Evolutionary conservation across 208 protist species (phyloP), one percentile per base, ranked within the genome.

Genomic region (Crithidia acanthocephali): DNA sequence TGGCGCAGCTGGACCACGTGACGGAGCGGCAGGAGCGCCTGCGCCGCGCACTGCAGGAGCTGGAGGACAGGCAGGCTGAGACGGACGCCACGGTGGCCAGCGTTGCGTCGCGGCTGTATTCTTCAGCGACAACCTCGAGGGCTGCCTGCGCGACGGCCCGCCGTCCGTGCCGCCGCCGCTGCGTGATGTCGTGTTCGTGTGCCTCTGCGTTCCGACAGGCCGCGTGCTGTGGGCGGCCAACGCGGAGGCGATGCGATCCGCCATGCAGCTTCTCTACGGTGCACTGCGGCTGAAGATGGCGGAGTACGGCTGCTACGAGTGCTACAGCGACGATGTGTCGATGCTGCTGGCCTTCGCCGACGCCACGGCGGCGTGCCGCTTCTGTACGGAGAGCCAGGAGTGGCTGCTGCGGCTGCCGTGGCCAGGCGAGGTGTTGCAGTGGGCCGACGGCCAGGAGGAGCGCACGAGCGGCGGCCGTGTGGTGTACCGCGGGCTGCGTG

Each of bases 301-400:
- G 2, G 72, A 94, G 80, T 94, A 96, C 61, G 91, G 87, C 23
- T 86, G 73, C 8, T 91, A 94, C 70, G 91, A 96, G 72, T 92
- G 84, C 70, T 94, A 90, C 74, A 93, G 88, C 74, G 89, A 96
- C 61, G 88, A 84, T 8, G 72, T 83, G 58, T 89, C 83, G 11
- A 85, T 96, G 80, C 74, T 96, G 33, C 79, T 96, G 1, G 88
- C 91, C 35, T 94, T 94, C 64, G 79, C 79, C 23, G 85, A 93
- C 56, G 66, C 88, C 20, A 74, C 81, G 6, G 84, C 87, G 23
- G 88, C 88, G 7, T 96, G 91, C 63, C 91, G 91, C 47, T 93
- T 96, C 58, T 87, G 81, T 75, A 80, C 72, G 3, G 91, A 96
- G 53, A 72, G 74, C 15, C 91, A 96, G 66, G 71, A 81, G 28